Conservation (phyloP, 495 filamentous ascomycete genomes). For the Penicillium subrubescens region DNA sequence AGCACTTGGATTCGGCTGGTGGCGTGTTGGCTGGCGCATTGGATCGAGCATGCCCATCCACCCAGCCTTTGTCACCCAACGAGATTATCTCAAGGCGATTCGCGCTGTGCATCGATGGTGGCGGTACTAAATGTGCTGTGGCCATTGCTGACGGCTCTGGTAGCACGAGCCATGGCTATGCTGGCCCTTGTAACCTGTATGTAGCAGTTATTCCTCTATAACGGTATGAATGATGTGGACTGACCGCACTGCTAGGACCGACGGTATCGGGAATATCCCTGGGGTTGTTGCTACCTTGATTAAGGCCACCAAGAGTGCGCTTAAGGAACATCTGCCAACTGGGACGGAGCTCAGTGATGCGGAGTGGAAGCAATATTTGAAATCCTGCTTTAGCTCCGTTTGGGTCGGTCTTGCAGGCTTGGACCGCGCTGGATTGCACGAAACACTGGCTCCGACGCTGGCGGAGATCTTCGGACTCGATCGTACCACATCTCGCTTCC, state of each 20-base stretch:
- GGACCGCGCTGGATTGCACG: slow-evolving; percentile 27
- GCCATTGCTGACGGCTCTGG: slow-evolving; percentile 23
- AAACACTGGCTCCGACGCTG: slow-evolving; percentile 19
- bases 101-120: slow-evolving; percentile 44
- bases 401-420: slow-evolving; percentile 35
- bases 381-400: slow-evolving; percentile 22
- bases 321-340: slow-evolving; percentile 8
- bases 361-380: slow-evolving; percentile 10
- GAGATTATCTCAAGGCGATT: not conserved
- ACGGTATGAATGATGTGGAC: not conserved
- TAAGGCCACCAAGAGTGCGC: slow-evolving; percentile 15
- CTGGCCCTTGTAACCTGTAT: slow-evolving; percentile 43
- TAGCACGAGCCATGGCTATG: slow-evolving; percentile 22
- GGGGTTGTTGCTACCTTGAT: slow-evolving; percentile 17
- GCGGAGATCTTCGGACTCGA: slow-evolving; percentile 23
- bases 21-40: slow-evolving; percentile 35
- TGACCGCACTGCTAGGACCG: slow-evolving; percentile 14
- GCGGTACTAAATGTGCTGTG: slow-evolving; percentile 40
- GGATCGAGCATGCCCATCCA: not conserved
- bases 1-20: slow-evolving; percentile 21
- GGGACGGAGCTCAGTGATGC: slow-evolving; percentile 1
- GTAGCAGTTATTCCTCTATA: not conserved
- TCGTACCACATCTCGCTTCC: slow-evolving; percentile 13
- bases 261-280: slow-evolving; percentile 16
- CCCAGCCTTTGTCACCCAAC: not conserved